Percentiles rank a stretch among this genome's conserved stretches.
phyloP scores from a whole-genome alignment of 2,329 filamentous ascomycete genomes.

The Microdochium trichocladiopsis region DNA sequence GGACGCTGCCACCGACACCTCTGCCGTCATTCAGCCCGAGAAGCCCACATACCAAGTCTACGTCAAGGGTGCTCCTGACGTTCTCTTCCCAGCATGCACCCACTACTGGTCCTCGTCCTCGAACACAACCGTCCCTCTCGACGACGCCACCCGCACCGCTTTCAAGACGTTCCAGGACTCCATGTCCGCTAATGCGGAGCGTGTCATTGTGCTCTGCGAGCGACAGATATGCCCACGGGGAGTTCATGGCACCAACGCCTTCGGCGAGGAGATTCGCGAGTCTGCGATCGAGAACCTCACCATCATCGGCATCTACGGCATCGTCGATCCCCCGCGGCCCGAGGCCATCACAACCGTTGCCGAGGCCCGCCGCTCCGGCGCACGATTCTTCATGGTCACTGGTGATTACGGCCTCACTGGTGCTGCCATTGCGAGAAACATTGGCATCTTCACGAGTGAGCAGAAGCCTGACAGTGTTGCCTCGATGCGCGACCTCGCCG shows the following conservation, averaged over 20 bases:
- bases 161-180: conserved; percentile 29
- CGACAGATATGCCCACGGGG: conserved; percentile 20
- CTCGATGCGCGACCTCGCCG: not conserved
- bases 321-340: conserved; percentile 36
- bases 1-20: conserved; percentile 31
- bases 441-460: conserved; percentile 28
- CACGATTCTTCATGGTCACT: conserved; percentile 41
- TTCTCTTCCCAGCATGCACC: conserved; percentile 30
- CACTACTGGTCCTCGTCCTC: conserved; percentile 24
- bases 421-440: conserved; percentile 18
- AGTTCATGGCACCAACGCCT: conserved; percentile 32
- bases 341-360: conserved; percentile 32
- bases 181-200: conserved; percentile 32
- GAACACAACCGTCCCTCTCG: conserved; percentile 24
- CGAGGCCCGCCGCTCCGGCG: conserved; percentile 34
- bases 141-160: conserved; percentile 19
- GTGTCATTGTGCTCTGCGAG: conserved; percentile 34
- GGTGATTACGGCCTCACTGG: conserved; percentile 29
- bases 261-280: conserved; percentile 39
- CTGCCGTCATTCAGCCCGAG: conserved; percentile 35
- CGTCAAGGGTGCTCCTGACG: conserved; percentile 48
- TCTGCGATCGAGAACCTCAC: conserved; percentile 33
- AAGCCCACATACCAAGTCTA: conserved; percentile 34
- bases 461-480: conserved; percentile 21
- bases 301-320: conserved; percentile 44